These are phyloP conservation scores for Anastatica hierochuntica DNA, from an alignment of 345 rosid genomes.

Conservation along the genomic window DNA sequence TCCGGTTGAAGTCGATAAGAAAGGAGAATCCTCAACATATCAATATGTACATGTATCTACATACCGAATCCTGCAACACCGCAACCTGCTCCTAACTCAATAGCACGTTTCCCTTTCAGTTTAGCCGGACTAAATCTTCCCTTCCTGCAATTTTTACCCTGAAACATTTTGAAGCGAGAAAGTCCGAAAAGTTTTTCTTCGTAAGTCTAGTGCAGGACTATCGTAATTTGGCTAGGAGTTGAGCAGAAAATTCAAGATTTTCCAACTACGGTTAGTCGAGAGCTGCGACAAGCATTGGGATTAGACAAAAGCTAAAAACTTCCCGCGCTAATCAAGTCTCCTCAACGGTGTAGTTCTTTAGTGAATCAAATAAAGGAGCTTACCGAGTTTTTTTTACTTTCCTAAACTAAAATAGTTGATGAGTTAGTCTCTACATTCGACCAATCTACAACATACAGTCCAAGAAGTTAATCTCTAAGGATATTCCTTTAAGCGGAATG, in stretches of 20 bases:
- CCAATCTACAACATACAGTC: background rate
- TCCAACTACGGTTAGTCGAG: too few species aligned
- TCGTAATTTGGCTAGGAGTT: background rate
- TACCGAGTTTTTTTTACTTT: too few species aligned
- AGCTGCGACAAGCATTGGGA: too few species aligned
- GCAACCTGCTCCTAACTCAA: conserved; percentile 96
- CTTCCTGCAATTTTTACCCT: conserved; percentile 84
- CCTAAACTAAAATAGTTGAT: too few species aligned
- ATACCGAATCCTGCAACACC: conserved; percentile 95
- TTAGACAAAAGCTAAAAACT: too few species aligned
- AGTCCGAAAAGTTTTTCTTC: background rate
- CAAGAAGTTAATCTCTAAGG: background rate
- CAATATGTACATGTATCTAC: conserved; percentile 24
- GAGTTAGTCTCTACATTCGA: too few species aligned
- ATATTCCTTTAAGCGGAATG: too few species aligned
- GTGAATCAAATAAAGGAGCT: too few species aligned
- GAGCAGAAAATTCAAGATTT: too few species aligned
- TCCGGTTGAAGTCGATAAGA: background rate
- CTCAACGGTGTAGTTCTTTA: too few species aligned
- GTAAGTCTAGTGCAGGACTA: background rate
- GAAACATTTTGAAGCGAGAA: conserved; percentile 15
- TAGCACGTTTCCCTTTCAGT: conserved; percentile 79
- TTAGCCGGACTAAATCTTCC: conserved; percentile 76
- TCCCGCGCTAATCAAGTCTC: too few species aligned
- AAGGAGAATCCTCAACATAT: conserved; percentile 6